phyloP scores from a whole-genome alignment of 2,329 filamentous ascomycete species.

The Exserohilum turcica region DNA sequence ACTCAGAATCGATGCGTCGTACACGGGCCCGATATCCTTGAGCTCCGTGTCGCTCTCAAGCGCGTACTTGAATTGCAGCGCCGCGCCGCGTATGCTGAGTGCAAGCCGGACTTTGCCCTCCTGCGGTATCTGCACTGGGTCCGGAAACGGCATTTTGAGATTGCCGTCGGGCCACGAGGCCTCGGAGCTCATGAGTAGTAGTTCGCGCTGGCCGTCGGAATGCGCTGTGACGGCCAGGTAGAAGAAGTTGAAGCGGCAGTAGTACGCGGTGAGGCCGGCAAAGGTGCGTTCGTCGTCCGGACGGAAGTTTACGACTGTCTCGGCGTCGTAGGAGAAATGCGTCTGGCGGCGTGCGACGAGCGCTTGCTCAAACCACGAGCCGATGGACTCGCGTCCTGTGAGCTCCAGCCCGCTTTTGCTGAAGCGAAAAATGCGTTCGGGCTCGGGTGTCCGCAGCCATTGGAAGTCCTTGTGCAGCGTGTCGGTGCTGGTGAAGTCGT shows the following conservation, averaged over 20 bases:
- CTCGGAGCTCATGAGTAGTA: slow-evolving; percentile 63
- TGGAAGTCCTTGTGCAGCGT: slow-evolving; percentile 60
- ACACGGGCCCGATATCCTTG: slow-evolving; percentile 59
- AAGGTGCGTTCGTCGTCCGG: slow-evolving; percentile 65
- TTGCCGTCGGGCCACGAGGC: slow-evolving; percentile 60
- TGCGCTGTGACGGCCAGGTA: slow-evolving; percentile 65
- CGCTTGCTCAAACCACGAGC: slow-evolving; percentile 56
- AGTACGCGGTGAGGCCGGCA: slow-evolving; percentile 66
- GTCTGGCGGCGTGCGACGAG: slow-evolving; percentile 62
- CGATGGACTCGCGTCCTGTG: slow-evolving; percentile 58
- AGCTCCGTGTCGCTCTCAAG: slow-evolving; percentile 53
- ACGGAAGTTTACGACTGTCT: slow-evolving; percentile 60
- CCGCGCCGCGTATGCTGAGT: slow-evolving; percentile 57
- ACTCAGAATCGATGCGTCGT: slow-evolving; percentile 64
- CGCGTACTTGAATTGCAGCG: slow-evolving; percentile 63
- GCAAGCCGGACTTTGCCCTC: slow-evolving; percentile 61
- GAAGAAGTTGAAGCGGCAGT: slow-evolving; percentile 69
- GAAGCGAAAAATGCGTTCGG: slow-evolving; percentile 56
- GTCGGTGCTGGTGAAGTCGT: slow-evolving; percentile 54
- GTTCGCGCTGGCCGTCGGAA: slow-evolving; percentile 61
- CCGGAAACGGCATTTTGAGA: slow-evolving; percentile 52
- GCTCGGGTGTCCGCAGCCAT: slow-evolving; percentile 60
- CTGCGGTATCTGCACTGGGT: slow-evolving; percentile 57
- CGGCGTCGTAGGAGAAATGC: slow-evolving; percentile 66
- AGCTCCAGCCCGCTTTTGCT: slow-evolving; percentile 55